phyloP scores from a whole-genome alignment of 2,329 filamentous ascomycete genomes.

The Colletotrichum gloeosporioides region DNA sequence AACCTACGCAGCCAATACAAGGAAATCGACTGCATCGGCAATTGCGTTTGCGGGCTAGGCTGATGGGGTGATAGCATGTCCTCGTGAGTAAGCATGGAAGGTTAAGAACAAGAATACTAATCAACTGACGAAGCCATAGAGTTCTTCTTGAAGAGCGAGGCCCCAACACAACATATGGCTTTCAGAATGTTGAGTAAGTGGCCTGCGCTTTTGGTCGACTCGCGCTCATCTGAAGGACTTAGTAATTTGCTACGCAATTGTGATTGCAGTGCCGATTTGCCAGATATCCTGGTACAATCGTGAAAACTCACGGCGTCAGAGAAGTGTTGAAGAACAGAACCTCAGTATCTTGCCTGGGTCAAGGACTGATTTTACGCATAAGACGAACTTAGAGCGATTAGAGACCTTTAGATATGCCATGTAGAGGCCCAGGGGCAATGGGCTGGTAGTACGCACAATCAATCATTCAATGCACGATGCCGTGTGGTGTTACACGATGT shows the following conservation, averaged over 20 bases:
- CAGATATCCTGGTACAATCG: neutral
- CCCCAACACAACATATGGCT: neutral
- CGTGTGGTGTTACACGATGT: neutral
- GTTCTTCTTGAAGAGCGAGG: neutral
- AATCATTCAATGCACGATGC: neutral
- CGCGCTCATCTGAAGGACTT: neutral
- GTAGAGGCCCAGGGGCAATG: neutral
- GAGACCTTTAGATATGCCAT: neutral
- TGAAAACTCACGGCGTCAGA: neutral
- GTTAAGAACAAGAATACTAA: rapidly evolving
- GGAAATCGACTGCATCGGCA: neutral
- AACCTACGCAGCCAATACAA: neutral
- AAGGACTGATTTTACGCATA: neutral
- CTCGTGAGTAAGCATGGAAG: neutral
- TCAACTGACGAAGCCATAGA: neutral
- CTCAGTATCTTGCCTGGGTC: rapidly evolving
- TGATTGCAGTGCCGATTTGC: neutral
- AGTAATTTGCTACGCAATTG: neutral
- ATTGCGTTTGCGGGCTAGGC: neutral
- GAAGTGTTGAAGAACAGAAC: neutral
- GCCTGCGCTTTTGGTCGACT: neutral
- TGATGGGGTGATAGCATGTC: neutral
- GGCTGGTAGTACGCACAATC: neutral
- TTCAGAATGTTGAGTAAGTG: neutral
- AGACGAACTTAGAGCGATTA: neutral